Evolutionary conservation across 139 green algal species (phyloP), one percentile per base, ranked within the genome.

Genomic region (Tetraselmis striata): DNA sequence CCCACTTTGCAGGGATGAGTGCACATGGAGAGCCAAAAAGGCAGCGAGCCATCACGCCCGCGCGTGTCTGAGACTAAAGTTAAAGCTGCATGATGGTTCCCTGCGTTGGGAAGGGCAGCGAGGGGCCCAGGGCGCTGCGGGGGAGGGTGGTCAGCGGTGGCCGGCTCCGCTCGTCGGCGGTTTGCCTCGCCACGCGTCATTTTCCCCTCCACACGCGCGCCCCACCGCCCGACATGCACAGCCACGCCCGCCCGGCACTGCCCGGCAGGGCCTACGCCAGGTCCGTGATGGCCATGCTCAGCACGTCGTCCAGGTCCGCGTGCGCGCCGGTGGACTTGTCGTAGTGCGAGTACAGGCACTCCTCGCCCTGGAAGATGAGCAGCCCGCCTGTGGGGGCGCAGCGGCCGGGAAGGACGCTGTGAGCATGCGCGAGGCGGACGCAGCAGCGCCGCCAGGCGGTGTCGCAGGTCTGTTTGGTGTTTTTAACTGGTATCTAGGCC

Each of bases 331-430:
- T 97, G 30, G 91, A 87, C 29, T 79, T 29, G 78, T 97, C 94
- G 74, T 92, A 87, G 83, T 95, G 89, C 18, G 86, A 84, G 67
- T 90, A 91, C 32, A 94, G 81, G 29, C 87, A 78, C 2, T 77
- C 28, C 22, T 88, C 58, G 18, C 94, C 94, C 22, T 95, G 77
- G 76, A 97, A 98, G 22, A 95, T 80, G 29, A 94, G 90, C 27
- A 89, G 83, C 28, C 94, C 94, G 23, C 94, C 94, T 85, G 95
- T n/a, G n/a, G n/a, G n/a, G n/a, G n/a, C n/a, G n/a, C n/a, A n/a
- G n/a, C n/a, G n/a, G n/a, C n/a, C n/a, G n/a, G n/a, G n/a, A n/a
- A n/a, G n/a, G n/a, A n/a, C n/a, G n/a, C n/a, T n/a, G n/a, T n/a
- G n/a, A n/a, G n/a, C n/a, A n/a, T n/a, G n/a, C n/a, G n/a, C n/a